Percentiles rank a stretch among this genome's conserved stretches.
phyloP scores from a whole-genome alignment of 2,329 filamentous ascomycete species.

The Xenoacremonium recifei region DNA sequence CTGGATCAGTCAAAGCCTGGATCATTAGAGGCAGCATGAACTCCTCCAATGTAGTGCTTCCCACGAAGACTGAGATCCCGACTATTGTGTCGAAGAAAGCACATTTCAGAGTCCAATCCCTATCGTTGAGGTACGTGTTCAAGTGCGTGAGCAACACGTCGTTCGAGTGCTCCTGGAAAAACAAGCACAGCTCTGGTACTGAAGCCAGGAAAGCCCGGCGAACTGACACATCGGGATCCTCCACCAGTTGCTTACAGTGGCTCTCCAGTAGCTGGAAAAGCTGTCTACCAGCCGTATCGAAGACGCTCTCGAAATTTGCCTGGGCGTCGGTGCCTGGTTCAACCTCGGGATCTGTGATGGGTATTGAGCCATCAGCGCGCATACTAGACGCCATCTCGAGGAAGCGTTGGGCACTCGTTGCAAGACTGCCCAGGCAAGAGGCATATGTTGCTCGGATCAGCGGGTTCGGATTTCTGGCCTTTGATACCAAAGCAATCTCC shows the following conservation, averaged over 20 bases:
- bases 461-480: conserved; percentile 52
- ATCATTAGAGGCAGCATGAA: conserved; percentile 96
- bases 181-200: conserved; percentile 88
- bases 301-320: conserved; percentile 76
- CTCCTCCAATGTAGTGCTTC: conserved; percentile 84
- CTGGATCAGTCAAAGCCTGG: conserved; percentile 86
- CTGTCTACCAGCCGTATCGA: conserved; percentile 82
- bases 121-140: conserved; percentile 95
- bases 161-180: conserved; percentile 90
- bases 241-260: conserved; percentile 86
- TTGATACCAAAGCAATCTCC: conserved; percentile 51
- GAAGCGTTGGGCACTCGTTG: conserved; percentile 80
- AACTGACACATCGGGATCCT: conserved; percentile 81
- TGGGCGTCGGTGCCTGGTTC: conserved; percentile 69
- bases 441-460: conserved; percentile 89
- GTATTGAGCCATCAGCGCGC: conserved; percentile 77
- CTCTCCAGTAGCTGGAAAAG: conserved; percentile 80
- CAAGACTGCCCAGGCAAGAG: conserved; percentile 84
- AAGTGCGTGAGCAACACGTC: conserved; percentile 95
- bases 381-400: conserved; percentile 89
- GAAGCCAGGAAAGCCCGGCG: conserved; percentile 88
- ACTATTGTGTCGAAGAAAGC: conserved; percentile 96
- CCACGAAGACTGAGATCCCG: conserved; percentile 86
- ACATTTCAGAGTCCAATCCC: conserved; percentile 94
- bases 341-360: conserved; percentile 73